These are phyloP conservation scores for Coemansia sp. DNA, from an alignment of 192 early-diverging fungal genomes.

Conservation along the genomic window DNA sequence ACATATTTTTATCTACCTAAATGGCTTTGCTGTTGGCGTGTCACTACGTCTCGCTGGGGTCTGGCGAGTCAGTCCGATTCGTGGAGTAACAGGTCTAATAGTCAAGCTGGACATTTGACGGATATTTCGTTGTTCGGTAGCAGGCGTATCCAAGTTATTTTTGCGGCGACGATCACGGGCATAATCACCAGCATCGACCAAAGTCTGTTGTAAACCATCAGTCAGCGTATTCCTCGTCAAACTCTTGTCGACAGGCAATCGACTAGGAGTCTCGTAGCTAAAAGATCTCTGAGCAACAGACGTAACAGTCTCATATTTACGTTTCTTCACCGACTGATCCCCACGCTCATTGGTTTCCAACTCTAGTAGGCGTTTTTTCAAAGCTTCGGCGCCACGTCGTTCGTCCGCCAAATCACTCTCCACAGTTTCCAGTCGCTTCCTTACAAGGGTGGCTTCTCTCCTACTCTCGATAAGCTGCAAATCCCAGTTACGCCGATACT, in stretches of 20 bases:
- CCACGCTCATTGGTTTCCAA: background rate
- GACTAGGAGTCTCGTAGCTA: background rate
- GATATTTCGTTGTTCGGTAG: too few relatives aligned
- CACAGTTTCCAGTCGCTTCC: background rate
- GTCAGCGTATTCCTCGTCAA: background rate
- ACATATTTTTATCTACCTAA: too few relatives aligned
- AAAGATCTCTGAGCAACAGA: background rate
- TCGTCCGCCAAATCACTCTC: constrained; percentile 16
- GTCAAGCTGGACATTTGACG: too few relatives aligned
- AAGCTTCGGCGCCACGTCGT: background rate
- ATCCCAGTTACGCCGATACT: constrained; percentile 19
- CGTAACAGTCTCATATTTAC: constrained; percentile 10
- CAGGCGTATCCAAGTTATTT: background rate
- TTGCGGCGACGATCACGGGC: constrained; percentile 26
- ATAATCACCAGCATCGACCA: constrained; percentile 21
- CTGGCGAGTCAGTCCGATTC: constrained; percentile 14
- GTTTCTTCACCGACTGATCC: constrained; percentile 21
- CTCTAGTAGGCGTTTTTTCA: constrained; percentile 16
- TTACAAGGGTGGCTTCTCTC: background rate
- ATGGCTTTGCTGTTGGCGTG: too few relatives aligned
- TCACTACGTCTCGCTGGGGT: background rate
- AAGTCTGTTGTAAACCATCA: background rate
- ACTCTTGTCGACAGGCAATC: background rate
- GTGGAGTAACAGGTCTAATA: constrained; percentile 22
- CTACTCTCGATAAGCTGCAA: constrained; percentile 17